Evolutionary conservation across 2,329 filamentous ascomycete species (phyloP), one percentile per base, ranked within the genome.

Genomic region (Microcera coccophila): DNA sequence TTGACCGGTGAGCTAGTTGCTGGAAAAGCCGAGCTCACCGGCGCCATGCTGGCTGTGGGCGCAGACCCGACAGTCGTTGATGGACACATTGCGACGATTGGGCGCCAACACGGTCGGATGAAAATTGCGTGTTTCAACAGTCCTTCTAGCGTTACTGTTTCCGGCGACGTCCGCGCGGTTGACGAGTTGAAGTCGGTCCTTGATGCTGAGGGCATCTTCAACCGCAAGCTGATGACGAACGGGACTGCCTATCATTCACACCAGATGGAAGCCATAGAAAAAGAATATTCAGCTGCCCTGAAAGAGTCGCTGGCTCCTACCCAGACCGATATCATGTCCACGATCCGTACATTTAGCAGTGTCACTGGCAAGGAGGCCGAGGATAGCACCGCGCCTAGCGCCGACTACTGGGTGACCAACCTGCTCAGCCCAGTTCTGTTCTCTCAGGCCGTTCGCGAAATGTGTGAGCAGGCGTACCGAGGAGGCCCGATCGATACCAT

Each of bases 121-220:
- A 31, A 43, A 39, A 43, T 44, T 66, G 7, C 58, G 59, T 20
- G 61, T 54, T n/a, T 48, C 37, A 67, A 61, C 47, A 62, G 53
- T 4, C 55, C 58, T 5, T 26, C 45, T 2, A 52, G 59, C 28
- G 55, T 62, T 11, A 65, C 62, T 1, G 43, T 62, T 4, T 65
- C 62, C 1, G 62, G 62, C 15, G 61, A 64, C 28, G 33, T 44
- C 19, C 34, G 47, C 3, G 60, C 55, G 7, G 53, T 63, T n/a
- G 49, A 55, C 2, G 42, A 24, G 24, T 49, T 61, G 0, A 46
- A 59, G 35, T 49, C 44, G 8, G 24, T 58, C 44, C 65, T 5
- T 39, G 57, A 7, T 49, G 49, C 15, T 39, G 53, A 10, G 8
- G 49, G 55, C 18, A 47, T 62, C 4, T 67, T 70, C 36, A 54